phyloP scores from a whole-genome alignment of 2,329 filamentous ascomycete species.

The Neonectria magnoliae region DNA sequence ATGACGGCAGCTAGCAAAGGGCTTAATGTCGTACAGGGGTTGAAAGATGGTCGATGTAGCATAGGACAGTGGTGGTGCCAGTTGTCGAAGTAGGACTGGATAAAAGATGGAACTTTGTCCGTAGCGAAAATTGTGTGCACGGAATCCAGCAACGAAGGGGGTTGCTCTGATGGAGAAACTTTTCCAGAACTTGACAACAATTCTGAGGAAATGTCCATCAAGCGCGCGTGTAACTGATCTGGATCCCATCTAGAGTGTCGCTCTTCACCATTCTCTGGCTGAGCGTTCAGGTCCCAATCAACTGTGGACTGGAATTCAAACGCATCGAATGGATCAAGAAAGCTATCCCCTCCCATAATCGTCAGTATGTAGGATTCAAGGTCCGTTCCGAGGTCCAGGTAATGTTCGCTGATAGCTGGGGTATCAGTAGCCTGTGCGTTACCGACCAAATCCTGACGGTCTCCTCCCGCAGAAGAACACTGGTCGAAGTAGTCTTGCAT shows the following conservation, averaged over 20 bases:
- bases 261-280: background rate
- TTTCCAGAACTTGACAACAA: background rate
- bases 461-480: background rate
- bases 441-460: background rate
- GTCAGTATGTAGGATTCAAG: background rate
- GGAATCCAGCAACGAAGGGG: background rate
- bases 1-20: background rate
- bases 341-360: background rate
- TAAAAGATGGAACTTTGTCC: background rate
- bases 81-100: conserved; percentile 3
- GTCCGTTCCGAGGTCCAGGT: background rate
- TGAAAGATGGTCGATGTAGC: background rate
- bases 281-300: background rate
- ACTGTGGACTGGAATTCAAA: background rate
- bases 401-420: background rate
- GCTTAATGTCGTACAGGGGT: background rate
- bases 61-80: conserved; percentile 7
- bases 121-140: background rate
- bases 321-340: background rate
- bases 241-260: background rate
- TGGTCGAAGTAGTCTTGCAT: conserved; percentile 6
- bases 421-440: background rate
- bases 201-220: background rate
- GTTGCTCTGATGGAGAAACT: background rate
- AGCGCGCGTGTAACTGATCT: background rate